Conservation (phyloP, 495 filamentous ascomycete genomes). For the Evernia prunastri region DNA sequence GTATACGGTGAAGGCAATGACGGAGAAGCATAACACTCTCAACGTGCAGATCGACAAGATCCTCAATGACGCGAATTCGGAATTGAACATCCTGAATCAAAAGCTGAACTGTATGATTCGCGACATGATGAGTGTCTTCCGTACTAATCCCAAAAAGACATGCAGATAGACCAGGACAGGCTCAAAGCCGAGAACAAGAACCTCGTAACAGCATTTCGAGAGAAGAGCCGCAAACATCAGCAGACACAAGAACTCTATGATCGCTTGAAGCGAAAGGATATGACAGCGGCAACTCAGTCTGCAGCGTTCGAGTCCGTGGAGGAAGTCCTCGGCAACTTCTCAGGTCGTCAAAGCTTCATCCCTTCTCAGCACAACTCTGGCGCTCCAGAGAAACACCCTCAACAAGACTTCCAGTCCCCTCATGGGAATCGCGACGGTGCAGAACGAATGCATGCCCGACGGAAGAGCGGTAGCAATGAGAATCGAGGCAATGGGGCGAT, state of each 20-base stretch:
- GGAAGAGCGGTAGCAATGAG: conserved; percentile 38
- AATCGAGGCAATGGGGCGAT: conserved; percentile 34
- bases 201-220: conserved; percentile 57
- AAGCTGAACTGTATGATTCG: conserved; percentile 47
- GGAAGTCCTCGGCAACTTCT: conserved; percentile 36
- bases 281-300: conserved; percentile 60
- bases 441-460: conserved; percentile 41
- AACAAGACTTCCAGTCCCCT: conserved; percentile 24
- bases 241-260: conserved; percentile 82
- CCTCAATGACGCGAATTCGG: conserved; percentile 72
- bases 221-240: conserved; percentile 68
- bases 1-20: conserved; percentile 61
- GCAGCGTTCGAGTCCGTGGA: conserved; percentile 61
- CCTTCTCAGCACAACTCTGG: conserved; percentile 13
- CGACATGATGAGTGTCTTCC: not conserved
- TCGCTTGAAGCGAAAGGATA: conserved; percentile 66
- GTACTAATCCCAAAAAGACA: conserved; percentile 38
- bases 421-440: conserved; percentile 35
- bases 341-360: conserved; percentile 21
- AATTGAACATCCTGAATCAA: conserved; percentile 61
- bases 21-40: conserved; percentile 65
- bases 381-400: conserved; percentile 28
- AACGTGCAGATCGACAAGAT: conserved; percentile 72
- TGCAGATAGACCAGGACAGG: conserved; percentile 58
- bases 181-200: conserved; percentile 73